These are phyloP conservation scores for Candida germanica DNA, from an alignment of 805 yeast genomes.

Conservation along the genomic window DNA sequence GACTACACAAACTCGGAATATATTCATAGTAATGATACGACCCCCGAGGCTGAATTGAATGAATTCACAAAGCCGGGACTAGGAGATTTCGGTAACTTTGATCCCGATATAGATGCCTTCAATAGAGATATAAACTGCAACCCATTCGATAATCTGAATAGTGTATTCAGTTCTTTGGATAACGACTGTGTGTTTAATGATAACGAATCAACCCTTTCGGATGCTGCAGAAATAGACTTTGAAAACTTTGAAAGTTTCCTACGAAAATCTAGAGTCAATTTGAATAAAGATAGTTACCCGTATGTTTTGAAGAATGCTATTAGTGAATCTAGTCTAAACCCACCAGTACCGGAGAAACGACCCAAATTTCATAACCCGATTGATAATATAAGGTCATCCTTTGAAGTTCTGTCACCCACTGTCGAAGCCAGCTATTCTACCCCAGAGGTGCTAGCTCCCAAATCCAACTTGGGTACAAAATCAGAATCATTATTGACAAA, in stretches of 20 bases:
- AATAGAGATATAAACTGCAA: constrained; percentile 2
- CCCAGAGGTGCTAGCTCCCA: background rate
- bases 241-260: constrained; percentile 31
- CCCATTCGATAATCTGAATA: constrained; percentile 3
- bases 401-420: constrained; percentile 25
- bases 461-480: background rate
- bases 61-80: too few relatives aligned
- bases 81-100: too few relatives aligned
- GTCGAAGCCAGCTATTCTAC: constrained; percentile 28
- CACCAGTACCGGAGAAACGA: background rate
- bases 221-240: constrained; percentile 11
- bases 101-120: constrained; percentile 3
- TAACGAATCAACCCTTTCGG: constrained; percentile 13
- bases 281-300: constrained; percentile 15
- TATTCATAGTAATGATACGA: constrained; percentile 12
- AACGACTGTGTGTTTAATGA: constrained; percentile 8
- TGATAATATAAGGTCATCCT: constrained; percentile 19
- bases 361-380: constrained; percentile 38
- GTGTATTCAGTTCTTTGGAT: background rate
- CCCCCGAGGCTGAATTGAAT: constrained; percentile 8
- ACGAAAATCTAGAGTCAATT: constrained; percentile 31
- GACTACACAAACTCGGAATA: constrained; percentile 4
- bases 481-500: constrained; percentile 5
- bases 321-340: constrained; percentile 12
- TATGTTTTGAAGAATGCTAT: constrained; percentile 21